phyloP scores from a whole-genome alignment of 2,329 filamentous ascomycete genomes.

The Colletotrichum spinosum region DNA sequence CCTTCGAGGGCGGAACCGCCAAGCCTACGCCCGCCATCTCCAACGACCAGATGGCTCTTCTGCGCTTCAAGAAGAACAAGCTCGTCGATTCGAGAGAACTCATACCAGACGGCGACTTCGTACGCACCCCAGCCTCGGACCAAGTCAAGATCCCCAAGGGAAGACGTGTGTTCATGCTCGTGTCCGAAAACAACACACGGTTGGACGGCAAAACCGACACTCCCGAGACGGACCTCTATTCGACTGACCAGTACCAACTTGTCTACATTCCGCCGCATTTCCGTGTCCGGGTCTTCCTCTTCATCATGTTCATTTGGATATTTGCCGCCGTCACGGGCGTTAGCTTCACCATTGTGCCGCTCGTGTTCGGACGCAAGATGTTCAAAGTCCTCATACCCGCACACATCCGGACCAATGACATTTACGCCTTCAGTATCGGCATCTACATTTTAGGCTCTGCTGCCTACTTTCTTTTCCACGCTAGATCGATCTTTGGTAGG shows the following conservation, averaged over 20 bases:
- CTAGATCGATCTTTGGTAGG: slow-evolving; percentile 51
- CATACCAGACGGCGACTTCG: slow-evolving; percentile 81
- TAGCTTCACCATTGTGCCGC: slow-evolving; percentile 84
- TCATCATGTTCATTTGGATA: slow-evolving; percentile 91
- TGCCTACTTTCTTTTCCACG: slow-evolving; percentile 70
- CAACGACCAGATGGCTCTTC: slow-evolving; percentile 48
- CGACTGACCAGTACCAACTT: slow-evolving; percentile 72
- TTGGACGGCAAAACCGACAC: slow-evolving; percentile 73
- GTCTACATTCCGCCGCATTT: slow-evolving; percentile 91
- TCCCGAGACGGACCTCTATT: slow-evolving; percentile 61
- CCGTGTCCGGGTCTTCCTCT: slow-evolving; percentile 80
- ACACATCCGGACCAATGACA: slow-evolving; percentile 85
- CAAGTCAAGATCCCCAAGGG: slow-evolving; percentile 94
- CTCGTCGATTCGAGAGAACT: slow-evolving; percentile 67
- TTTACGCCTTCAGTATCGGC: slow-evolving; percentile 95
- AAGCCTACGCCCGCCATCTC: slow-evolving; percentile 54
- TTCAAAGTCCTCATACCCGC: slow-evolving; percentile 79
- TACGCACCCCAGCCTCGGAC: slow-evolving; percentile 93
- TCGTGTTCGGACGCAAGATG: slow-evolving; percentile 84
- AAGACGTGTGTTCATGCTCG: slow-evolving; percentile 81
- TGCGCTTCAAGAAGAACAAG: slow-evolving; percentile 54
- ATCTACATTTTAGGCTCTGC: slow-evolving; percentile 81
- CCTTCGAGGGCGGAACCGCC: slow-evolving; percentile 61
- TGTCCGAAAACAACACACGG: slow-evolving; percentile 74
- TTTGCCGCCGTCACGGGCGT: slow-evolving; percentile 92